These are phyloP conservation scores for Rhododendron ovatum DNA, from an alignment of 148 eudicot species.

Conservation along the genomic window DNA sequence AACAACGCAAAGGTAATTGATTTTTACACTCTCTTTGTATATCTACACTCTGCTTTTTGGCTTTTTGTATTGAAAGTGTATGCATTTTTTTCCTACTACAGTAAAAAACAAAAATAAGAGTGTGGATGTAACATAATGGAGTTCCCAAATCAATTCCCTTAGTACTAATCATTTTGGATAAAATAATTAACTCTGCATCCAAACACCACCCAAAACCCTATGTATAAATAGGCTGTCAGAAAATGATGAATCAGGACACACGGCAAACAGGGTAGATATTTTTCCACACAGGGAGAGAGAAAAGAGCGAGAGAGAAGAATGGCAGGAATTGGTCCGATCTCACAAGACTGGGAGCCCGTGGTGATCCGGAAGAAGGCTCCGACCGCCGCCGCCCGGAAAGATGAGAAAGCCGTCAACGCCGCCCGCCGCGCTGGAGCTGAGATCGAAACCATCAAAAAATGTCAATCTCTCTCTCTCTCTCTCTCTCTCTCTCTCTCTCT, in stretches of 20 bases:
- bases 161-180: background rate
- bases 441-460: constrained; percentile 86
- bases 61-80: too few relatives aligned
- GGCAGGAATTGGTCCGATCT: constrained; percentile 56
- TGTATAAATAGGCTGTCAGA: background rate
- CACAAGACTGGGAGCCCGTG: constrained; percentile 98
- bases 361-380: constrained; percentile 96
- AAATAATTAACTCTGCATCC: background rate
- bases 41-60: too few relatives aligned
- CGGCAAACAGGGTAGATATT: background rate
- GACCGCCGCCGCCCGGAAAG: constrained; percentile 86
- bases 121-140: too few relatives aligned
- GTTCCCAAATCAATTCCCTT: too few relatives aligned
- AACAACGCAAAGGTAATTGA: too few relatives aligned
- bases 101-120: too few relatives aligned
- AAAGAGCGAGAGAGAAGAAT: constrained; percentile 13
- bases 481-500: background rate
- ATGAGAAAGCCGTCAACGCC: constrained; percentile 98
- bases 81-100: too few relatives aligned
- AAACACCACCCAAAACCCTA: background rate
- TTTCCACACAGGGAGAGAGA: background rate
- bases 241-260: background rate
- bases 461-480: constrained; percentile 19
- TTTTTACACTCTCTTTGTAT: too few relatives aligned
- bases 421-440: constrained; percentile 99